Evolutionary conservation across 306 rosid species (phyloP), one percentile per base, ranked within the genome.

Genomic region (Glycine soja): DNA sequence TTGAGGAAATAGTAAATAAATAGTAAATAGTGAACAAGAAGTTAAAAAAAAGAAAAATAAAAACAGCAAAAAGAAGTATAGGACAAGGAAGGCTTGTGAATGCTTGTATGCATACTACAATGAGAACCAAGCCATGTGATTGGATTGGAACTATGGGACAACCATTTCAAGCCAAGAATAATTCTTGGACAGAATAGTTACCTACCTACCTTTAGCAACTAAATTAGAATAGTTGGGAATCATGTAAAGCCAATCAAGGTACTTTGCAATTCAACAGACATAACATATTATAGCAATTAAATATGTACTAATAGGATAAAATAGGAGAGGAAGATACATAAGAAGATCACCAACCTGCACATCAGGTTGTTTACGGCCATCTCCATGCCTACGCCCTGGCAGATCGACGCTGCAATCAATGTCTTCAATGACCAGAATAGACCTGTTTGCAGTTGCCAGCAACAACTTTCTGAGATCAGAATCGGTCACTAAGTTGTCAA

Each of bases 391-490:
- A 36, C 94, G 91, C 16, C 85, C 92, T 0, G 88, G 86, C 42
- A 92, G 53, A 32, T 90, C 94, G 50, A 86, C 87, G 90, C 54
- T 90, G 9, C 64, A 57, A 57, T 57, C 64, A 3, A 57, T 18
- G 64, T 57, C 64, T 57, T 57, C 64, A 57, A 57, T 57, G 6
- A 57, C 64, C 2, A 57, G 7, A 18, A 57, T 57, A 19, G 64
- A 57, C 36, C 64, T 74, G 50, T 92, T 92, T 0, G 84, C 88
- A 0, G 86, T 92, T 1, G 91, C 77, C 43, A 92, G 73, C 46
- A 92, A 81, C 82, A 92, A 12, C 66, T 52, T 92, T 70, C 97
- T 84, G 9, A 92, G 82, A 58, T 92, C 97, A 0, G 92, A 90
- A 81, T 92, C 92, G 9, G 86, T 82, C 3, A 47, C 9, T 6